Conservation (phyloP, 305 asterid genomes). For the Fraxinus dipetala region DNA sequence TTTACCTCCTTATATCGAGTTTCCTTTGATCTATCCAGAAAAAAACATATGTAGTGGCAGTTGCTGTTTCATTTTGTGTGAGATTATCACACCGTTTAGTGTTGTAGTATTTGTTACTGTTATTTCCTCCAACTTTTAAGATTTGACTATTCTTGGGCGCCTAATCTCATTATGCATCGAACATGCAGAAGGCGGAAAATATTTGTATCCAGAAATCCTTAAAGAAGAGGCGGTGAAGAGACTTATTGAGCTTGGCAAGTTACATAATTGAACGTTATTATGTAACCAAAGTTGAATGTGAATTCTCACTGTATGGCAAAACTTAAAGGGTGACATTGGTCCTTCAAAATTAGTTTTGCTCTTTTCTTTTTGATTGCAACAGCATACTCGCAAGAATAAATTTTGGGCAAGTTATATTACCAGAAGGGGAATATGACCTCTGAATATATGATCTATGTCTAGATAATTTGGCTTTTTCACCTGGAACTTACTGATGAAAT, state of each 20-base stretch:
- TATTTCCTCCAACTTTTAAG: not conserved
- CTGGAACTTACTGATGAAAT: too few species aligned
- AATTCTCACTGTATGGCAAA: not conserved
- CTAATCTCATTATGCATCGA: slow-evolving; percentile 33
- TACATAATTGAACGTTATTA: slow-evolving; percentile 21
- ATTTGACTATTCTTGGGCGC: not conserved
- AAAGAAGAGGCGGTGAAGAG: slow-evolving; percentile 81
- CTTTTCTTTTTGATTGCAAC: too few species aligned
- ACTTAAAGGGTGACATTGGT: not conserved
- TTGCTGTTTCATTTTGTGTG: too few species aligned
- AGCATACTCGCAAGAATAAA: too few species aligned
- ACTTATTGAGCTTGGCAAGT: slow-evolving; percentile 84
- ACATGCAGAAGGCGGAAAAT: slow-evolving; percentile 30
- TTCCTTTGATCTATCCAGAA: not conserved
- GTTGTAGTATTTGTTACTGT: not conserved
- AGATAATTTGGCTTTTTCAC: too few species aligned
- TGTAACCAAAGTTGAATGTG: slow-evolving; percentile 7
- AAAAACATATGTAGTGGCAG: not conserved
- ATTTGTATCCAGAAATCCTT: slow-evolving; percentile 51
- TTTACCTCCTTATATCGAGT: not conserved
- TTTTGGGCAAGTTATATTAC: too few species aligned
- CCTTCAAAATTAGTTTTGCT: too few species aligned
- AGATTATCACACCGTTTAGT: not conserved
- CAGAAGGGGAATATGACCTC: too few species aligned
- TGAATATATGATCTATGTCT: too few species aligned